Conservation (phyloP, 2,329 filamentous ascomycete species). For the Didymella pinodella region DNA sequence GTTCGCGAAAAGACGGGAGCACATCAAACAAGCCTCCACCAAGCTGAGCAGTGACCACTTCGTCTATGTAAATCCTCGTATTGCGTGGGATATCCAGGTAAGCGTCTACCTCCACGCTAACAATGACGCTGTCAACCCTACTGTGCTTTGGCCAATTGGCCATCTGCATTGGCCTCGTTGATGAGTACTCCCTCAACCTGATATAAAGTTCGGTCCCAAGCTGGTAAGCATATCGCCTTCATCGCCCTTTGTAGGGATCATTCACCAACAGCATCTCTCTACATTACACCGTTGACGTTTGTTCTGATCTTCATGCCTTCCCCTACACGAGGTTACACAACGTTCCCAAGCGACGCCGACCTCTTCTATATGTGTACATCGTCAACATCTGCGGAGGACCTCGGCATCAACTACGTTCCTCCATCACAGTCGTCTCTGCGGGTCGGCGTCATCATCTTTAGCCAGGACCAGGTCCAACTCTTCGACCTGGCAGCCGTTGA, state of each 20-base stretch:
- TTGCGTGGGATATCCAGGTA: conserved; percentile 29
- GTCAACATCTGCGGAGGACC: conserved; percentile 45
- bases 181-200: conserved; percentile 18
- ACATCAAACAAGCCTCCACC: conserved; percentile 28
- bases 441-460: conserved; percentile 44
- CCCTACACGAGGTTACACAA: conserved; percentile 43
- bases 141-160: conserved; percentile 23
- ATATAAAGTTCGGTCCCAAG: conserved; percentile 41
- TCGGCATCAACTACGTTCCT: conserved; percentile 43
- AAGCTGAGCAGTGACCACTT: conserved; percentile 27
- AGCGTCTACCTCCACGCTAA: conserved; percentile 34
- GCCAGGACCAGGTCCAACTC: conserved; percentile 42
- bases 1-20: conserved; percentile 31
- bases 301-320: conserved; percentile 40
- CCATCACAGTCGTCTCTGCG: conserved; percentile 47
- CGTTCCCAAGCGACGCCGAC: conserved; percentile 47
- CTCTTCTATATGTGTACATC: conserved; percentile 50
- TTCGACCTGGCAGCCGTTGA: conserved; percentile 47
- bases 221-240: conserved; percentile 16
- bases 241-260: conserved; percentile 1
- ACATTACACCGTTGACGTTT: too few relatives aligned
- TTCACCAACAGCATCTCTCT: not conserved
- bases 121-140: conserved; percentile 32
- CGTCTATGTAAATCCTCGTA: conserved; percentile 34
- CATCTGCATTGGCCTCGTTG: conserved; percentile 17